A percentile compares a stretch with the other conserved stretches of the same genome.
Conservation (phyloP, 257 asterid species). For the Solanum infundibuliforme region DNA sequence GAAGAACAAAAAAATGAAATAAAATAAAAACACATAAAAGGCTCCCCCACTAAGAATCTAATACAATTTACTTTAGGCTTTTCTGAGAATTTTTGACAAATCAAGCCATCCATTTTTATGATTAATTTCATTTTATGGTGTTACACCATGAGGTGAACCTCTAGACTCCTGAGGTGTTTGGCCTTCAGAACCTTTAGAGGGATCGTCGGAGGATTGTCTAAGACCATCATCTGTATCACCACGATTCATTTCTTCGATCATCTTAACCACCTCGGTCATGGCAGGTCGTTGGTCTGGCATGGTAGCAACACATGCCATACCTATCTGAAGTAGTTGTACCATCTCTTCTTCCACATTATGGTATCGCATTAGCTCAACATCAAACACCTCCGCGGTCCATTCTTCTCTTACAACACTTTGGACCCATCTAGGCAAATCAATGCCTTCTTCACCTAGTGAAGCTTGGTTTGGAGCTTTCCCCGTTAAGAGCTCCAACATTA, state of each 20-base stretch:
- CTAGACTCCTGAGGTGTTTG: slow-evolving; percentile 66
- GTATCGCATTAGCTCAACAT: slow-evolving; percentile 85
- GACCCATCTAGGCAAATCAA: slow-evolving; percentile 95
- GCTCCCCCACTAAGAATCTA: slow-evolving; percentile 6
- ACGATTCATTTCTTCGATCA: slow-evolving; percentile 77
- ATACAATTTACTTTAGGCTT: neutral
- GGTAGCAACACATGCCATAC: slow-evolving; percentile 76
- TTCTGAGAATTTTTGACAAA: neutral
- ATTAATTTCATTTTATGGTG: slow-evolving; percentile 24
- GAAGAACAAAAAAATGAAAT: slow-evolving; percentile 27
- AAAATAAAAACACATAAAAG: slow-evolving; percentile 7
- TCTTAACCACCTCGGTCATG: slow-evolving; percentile 62
- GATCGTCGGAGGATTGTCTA: slow-evolving; percentile 71
- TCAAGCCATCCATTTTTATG: neutral
- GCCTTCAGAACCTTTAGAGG: slow-evolving; percentile 53
- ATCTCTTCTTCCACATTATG: slow-evolving; percentile 94
- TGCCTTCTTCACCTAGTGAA: slow-evolving; percentile 87
- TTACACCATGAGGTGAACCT: slow-evolving; percentile 51
- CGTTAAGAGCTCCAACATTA: slow-evolving; percentile 66
- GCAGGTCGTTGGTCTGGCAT: slow-evolving; percentile 82
- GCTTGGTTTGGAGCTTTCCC: slow-evolving; percentile 96
- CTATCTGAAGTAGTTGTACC: slow-evolving; percentile 95
- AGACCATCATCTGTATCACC: slow-evolving; percentile 68
- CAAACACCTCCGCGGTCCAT: slow-evolving; percentile 98
- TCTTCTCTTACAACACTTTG: slow-evolving; percentile 95